phyloP scores from a whole-genome alignment of 2,329 filamentous ascomycete species.

The Aspergillus ustus region DNA sequence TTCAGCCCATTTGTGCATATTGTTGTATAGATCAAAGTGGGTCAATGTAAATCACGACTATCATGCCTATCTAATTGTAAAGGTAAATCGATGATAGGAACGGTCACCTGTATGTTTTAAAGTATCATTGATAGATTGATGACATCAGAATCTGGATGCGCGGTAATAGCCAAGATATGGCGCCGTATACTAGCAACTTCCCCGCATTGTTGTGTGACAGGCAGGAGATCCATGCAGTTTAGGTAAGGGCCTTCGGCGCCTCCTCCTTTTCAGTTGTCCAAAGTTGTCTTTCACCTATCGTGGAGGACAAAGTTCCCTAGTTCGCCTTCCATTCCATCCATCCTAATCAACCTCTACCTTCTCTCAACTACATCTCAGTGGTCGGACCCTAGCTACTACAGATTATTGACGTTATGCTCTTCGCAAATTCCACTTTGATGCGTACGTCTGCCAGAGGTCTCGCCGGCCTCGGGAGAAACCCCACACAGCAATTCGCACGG shows the following conservation, averaged over 20 bases:
- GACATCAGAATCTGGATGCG: neutral
- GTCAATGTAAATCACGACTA: neutral
- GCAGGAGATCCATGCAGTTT: neutral
- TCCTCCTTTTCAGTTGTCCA: neutral
- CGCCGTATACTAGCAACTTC: neutral
- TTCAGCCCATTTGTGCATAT: neutral
- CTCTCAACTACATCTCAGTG: neutral
- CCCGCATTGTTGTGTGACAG: neutral
- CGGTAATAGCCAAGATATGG: neutral
- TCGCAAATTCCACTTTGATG: conserved; percentile 36
- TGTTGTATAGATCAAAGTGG: neutral
- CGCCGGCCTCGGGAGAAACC: conserved; percentile 28
- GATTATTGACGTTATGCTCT: conserved; percentile 33
- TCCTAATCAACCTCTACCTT: neutral
- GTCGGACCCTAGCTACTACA: neutral
- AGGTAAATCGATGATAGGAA: too few relatives aligned
- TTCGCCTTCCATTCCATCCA: neutral
- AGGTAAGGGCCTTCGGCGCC: neutral
- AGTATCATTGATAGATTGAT: too few relatives aligned
- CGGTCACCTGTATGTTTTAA: too few relatives aligned
- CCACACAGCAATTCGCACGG: conserved; percentile 47
- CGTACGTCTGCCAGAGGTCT: conserved; percentile 28
- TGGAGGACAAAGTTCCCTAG: neutral
- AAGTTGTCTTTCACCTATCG: neutral
- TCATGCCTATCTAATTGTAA: too few relatives aligned